Base-by-base conservation (phyloP, 2,329 filamentous ascomycete species). In the Penicillium fuscoglaucum region DNA sequence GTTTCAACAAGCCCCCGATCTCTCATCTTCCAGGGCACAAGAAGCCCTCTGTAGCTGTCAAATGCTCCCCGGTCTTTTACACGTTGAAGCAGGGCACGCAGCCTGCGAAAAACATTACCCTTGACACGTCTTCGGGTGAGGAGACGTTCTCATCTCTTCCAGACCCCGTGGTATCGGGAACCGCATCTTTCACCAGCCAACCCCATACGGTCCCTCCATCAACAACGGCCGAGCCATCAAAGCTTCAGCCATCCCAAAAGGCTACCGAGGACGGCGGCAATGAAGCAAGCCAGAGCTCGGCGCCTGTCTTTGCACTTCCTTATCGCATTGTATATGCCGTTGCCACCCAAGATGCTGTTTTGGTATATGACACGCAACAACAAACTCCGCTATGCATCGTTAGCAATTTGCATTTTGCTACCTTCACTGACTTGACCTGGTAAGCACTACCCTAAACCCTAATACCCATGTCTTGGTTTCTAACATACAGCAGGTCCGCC, bases 271-370 rank as follows among this genome's bases (percentile, higher is more conserved):
- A 72, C 54, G 76, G 83, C 46, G 77, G 75, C 15, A 72, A 78
- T 4, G 78, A 84, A 31, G 78, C 82, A 6, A 75, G 77, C 3
- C 80, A 86, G 19, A 85, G 86, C 6, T 84, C 87, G 15, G 55
- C 59, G 19, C 78, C 82, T 5, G 89, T 89, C 1, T 98, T 99
- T 75, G 85, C 87, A 3, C 79, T 99, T 45, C 90, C 92, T 0
- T 98, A 99, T 74, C 88, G 95, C 28, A 92, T 99, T 81, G 84
- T 99, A 0, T 99, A 98, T 76, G 95, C 93, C 4, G 93, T 99
- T 39, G 96, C 95, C 8, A 99, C 95, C 0, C 93, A 98, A 72
- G 95, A 99, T 76, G 90, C 95, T 0, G 90, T 99, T 4, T 81
- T 97, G 44, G 83, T 99, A 24, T 99, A 99, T 71, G 95, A 99